Evolutionary conservation across 1,284 basidiomycete genomes (phyloP), one percentile per base, ranked within the genome.

Genomic region (Leccinum huronense): DNA sequence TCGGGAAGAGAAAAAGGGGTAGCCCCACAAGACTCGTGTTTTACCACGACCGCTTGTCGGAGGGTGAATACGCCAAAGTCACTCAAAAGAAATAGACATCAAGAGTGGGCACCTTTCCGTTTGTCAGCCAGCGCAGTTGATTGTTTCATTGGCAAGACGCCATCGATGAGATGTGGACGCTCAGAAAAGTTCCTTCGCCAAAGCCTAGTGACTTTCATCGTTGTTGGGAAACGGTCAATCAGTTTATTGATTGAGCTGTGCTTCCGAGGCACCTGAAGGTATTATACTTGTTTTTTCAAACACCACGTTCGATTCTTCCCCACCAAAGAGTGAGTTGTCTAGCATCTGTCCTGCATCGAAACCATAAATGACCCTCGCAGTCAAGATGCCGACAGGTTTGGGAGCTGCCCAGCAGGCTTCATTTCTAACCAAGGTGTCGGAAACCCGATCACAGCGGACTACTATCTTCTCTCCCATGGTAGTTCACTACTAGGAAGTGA

Each of bases 391-490:
- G 88, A 91, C 68, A 79, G 76, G 57, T 88, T 84, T 60, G 86
- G 85, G 1, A 91, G 91, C 71, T 86, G 84, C 66, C 83, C 81
- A 0, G 86, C 89, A 0, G 90, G 90, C 1, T 86, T 87, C 13
- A 87, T 91, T 9, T 81, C 90, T 11, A 90, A 92, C 70, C 73
- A 76, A 16, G 86, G 83, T 9, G 83, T 91, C 45, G 82, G 81
- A 0, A 86, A 89, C 69, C 89, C 89, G 0, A 81, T 84, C 0
- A 86, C 88, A 54, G 86, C 84, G 60, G 91, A 93, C 67, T 93
- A 86, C 65, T 91, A 89, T 68, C 77, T 85, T 3, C 81, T 80
- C 58, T 84, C 81, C 6, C 84, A 85, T 65, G 81, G 79, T 0
- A 85, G 86, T 31, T 72, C 87, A 38, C 36, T 36, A 36, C 73